Percentiles rank a stretch among this genome's conserved stretches.
phyloP scores from a whole-genome alignment of 163 green algal species.

The Trebouxiophyceae sp. region DNA sequence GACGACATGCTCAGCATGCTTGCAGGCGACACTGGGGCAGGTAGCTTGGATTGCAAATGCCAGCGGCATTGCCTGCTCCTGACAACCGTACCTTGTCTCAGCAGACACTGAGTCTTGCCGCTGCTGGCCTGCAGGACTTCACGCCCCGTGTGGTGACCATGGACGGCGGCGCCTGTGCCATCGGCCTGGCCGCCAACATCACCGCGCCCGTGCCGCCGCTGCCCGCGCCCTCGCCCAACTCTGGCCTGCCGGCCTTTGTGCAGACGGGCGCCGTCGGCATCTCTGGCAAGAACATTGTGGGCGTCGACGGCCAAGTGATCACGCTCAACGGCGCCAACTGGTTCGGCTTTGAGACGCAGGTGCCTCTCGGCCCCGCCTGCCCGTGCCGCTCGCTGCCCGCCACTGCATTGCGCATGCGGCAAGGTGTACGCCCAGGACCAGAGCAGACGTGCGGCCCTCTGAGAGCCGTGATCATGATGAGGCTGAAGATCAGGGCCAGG shows the following conservation, averaged over 20 bases:
- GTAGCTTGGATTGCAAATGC: too few relatives aligned
- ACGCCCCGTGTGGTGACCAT: background rate
- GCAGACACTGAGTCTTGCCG: background rate
- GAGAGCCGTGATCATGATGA: too few relatives aligned
- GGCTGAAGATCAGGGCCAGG: too few relatives aligned
- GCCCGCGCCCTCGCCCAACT: background rate
- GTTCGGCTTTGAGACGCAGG: constrained; percentile 22
- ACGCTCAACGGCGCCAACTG: constrained; percentile 18
- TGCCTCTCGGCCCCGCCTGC: too few relatives aligned
- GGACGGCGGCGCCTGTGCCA: background rate
- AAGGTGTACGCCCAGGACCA: too few relatives aligned
- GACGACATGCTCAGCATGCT: background rate
- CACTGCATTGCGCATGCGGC: too few relatives aligned
- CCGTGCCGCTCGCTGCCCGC: too few relatives aligned
- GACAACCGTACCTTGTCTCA: background rate
- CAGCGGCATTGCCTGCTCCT: background rate
- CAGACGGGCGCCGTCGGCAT: background rate
- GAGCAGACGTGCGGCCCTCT: too few relatives aligned
- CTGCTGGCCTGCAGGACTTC: constrained; percentile 4
- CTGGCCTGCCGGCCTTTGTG: background rate
- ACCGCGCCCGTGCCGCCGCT: background rate
- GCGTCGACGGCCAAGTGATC: background rate
- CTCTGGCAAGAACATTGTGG: background rate
- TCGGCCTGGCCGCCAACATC: background rate
- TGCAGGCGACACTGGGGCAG: too few relatives aligned